These are phyloP conservation scores for Rhipidocladum racemiflorum DNA, from an alignment of 176 grass and related monocot species.

Conservation along the genomic window DNA sequence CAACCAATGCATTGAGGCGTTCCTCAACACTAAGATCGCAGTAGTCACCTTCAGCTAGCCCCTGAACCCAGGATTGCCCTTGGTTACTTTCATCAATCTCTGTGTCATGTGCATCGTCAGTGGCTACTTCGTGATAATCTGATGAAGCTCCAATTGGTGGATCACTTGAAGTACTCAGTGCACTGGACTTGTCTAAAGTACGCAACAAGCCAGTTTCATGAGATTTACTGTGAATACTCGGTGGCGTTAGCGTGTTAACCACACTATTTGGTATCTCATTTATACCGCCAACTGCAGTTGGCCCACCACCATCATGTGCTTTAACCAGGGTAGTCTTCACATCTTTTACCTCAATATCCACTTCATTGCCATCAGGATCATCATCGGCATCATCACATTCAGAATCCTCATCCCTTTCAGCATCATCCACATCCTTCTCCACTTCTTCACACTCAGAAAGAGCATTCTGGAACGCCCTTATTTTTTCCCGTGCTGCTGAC, in stretches of 20 bases:
- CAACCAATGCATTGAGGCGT: constrained; percentile 75
- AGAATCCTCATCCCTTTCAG: constrained; percentile 86
- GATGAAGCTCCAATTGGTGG: constrained; percentile 30
- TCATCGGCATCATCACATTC: constrained; percentile 78
- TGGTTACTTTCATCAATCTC: constrained; percentile 90
- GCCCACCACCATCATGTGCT: constrained; percentile 23
- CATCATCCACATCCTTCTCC: constrained; percentile 71
- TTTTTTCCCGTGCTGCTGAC: constrained; percentile 74
- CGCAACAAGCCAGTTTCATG: constrained; percentile 26
- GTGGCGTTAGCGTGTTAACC: constrained; percentile 16
- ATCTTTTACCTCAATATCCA: constrained; percentile 52
- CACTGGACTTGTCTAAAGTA: constrained; percentile 39
- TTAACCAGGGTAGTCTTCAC: constrained; percentile 31
- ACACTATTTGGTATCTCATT: constrained; percentile 29
- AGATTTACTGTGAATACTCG: constrained; percentile 28
- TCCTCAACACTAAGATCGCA: constrained; percentile 91
- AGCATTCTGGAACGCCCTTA: constrained; percentile 78
- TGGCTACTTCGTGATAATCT: constrained; percentile 20
- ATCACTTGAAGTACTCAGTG: constrained; percentile 39
- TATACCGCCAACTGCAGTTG: constrained; percentile 4
- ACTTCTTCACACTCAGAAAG: constrained; percentile 69
- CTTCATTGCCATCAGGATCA: constrained; percentile 77
- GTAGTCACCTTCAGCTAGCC: constrained; percentile 85
- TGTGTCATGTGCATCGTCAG: constrained; percentile 26
- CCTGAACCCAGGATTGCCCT: constrained; percentile 83